These are phyloP conservation scores for Spergularia marina DNA, from an alignment of 148 eudicot genomes.

Conservation along the genomic window DNA sequence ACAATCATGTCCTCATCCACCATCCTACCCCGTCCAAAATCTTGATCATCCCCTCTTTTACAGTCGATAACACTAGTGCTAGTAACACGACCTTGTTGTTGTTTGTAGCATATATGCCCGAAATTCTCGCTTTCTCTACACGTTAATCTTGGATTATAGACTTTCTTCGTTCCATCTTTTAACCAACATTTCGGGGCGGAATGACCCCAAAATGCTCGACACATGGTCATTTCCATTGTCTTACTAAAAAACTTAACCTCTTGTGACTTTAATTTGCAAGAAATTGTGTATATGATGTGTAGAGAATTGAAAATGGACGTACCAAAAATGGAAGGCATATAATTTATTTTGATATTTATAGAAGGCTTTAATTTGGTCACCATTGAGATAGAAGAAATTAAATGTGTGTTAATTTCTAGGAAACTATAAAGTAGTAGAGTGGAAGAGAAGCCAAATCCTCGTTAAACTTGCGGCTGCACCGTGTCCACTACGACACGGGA, in stretches of 20 bases:
- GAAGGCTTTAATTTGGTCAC: too few relatives aligned
- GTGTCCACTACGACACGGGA: slow-evolving; percentile 2
- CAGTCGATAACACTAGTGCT: background rate
- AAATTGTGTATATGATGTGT: background rate
- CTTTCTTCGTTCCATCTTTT: background rate
- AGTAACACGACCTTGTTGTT: background rate
- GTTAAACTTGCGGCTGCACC: background rate
- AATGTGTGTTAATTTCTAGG: too few relatives aligned
- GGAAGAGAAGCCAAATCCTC: background rate
- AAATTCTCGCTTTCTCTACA: background rate
- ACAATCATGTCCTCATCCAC: slow-evolving; percentile 23
- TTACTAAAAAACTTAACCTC: background rate
- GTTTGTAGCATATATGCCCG: background rate
- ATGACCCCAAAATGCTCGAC: background rate
- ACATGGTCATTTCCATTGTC: background rate
- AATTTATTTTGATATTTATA: too few relatives aligned
- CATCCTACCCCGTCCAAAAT: slow-evolving; percentile 7
- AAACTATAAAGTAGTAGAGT: too few relatives aligned
- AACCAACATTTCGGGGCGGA: background rate
- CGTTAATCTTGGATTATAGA: background rate
- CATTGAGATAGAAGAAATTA: too few relatives aligned
- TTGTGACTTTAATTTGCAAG: background rate
- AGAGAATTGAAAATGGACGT: too few relatives aligned
- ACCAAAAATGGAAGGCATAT: too few relatives aligned
- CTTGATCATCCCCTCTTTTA: slow-evolving; percentile 3